Conservation (phyloP, 768 basidiomycete genomes). For the Boletales sp. region DNA sequence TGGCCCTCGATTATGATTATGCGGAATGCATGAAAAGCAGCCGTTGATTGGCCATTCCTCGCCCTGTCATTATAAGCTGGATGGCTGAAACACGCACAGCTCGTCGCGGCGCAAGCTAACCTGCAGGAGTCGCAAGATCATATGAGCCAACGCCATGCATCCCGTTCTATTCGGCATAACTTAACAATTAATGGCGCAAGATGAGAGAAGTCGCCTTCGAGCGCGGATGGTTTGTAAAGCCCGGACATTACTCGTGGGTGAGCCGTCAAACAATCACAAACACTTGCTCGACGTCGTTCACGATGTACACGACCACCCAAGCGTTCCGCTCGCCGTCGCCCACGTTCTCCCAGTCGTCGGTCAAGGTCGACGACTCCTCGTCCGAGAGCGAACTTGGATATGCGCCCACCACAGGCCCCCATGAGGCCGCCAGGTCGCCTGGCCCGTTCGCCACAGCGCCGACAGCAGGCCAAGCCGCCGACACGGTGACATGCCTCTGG, state of each 20-base stretch:
- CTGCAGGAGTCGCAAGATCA: slow-evolving; percentile 1
- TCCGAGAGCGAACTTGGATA: slow-evolving; percentile 23
- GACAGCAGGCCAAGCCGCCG: slow-evolving; percentile 30
- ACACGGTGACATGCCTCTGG: slow-evolving; percentile 80
- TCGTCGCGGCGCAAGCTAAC: background rate
- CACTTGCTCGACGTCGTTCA: slow-evolving; percentile 16
- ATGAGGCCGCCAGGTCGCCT: slow-evolving; percentile 19
- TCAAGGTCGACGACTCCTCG: slow-evolving; percentile 24
- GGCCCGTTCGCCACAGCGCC: slow-evolving; percentile 19
- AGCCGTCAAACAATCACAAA: slow-evolving; percentile 19
- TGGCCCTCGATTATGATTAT: no score
- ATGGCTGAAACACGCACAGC: background rate
- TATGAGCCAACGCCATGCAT: no score
- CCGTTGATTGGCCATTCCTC: no score
- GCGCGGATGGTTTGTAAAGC: no score
- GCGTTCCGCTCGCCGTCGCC: slow-evolving; percentile 41
- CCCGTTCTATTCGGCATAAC: no score
- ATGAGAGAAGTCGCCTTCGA: no score
- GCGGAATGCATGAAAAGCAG: no score
- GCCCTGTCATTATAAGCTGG: no score
- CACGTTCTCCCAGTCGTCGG: slow-evolving; percentile 33
- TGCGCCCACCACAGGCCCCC: slow-evolving; percentile 7
- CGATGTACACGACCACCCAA: slow-evolving; percentile 36
- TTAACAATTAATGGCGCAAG: no score
- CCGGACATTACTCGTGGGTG: no score